Evolutionary conservation across 2,329 filamentous ascomycete genomes (phyloP).

Genomic region (Septoria linicola): DNA sequence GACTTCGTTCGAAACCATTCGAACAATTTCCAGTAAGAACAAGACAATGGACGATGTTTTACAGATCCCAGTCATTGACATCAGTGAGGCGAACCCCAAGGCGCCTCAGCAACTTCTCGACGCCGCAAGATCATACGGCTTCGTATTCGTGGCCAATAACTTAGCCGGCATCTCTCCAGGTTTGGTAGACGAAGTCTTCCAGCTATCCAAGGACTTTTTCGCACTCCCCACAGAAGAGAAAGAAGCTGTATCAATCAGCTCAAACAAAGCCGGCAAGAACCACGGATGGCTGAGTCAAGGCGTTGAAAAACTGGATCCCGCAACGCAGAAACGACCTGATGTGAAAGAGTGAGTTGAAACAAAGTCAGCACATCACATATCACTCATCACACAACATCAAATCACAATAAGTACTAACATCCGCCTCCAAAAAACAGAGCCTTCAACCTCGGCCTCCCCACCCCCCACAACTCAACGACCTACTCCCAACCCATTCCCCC

Average conservation of each 20-base stretch:
- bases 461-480: slow-evolving; percentile 56
- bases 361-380: neutral
- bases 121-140: slow-evolving; percentile 79
- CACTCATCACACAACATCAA: neutral
- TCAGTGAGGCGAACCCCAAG: slow-evolving; percentile 60
- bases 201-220: slow-evolving; percentile 72
- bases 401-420: slow-evolving; percentile 9
- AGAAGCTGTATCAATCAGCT: slow-evolving; percentile 68
- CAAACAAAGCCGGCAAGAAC: slow-evolving; percentile 63
- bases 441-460: slow-evolving; percentile 87
- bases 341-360: slow-evolving; percentile 67
- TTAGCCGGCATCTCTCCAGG: slow-evolving; percentile 61
- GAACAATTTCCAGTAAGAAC: slow-evolving; percentile 14
- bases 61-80: slow-evolving; percentile 79
- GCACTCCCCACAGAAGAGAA: slow-evolving; percentile 69
- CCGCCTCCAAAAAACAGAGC: slow-evolving; percentile 64
- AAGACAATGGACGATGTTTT: slow-evolving; percentile 11
- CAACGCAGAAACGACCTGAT: slow-evolving; percentile 68
- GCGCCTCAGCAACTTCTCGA: slow-evolving; percentile 69
- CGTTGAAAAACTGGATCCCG: slow-evolving; percentile 81
- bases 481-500: slow-evolving; percentile 74
- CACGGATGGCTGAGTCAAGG: slow-evolving; percentile 88
- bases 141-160: slow-evolving; percentile 81
- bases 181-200: slow-evolving; percentile 70
- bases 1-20: too few species aligned